Base-by-base conservation (phyloP, 129 eudicot genomes). In the Mikania micrantha region DNA sequence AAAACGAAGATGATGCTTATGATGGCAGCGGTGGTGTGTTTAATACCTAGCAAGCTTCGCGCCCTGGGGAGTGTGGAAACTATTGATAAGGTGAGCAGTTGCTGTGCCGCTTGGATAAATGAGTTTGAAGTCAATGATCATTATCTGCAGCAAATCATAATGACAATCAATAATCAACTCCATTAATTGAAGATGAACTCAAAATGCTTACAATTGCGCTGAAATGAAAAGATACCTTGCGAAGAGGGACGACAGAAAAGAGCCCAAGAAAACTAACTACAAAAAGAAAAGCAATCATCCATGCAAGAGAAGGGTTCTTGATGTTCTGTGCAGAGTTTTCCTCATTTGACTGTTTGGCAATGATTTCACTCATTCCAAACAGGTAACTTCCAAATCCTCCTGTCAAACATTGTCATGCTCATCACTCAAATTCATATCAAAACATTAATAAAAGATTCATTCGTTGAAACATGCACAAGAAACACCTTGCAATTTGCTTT, bases 11-110 rank as follows among this genome's bases (percentile, higher is more conserved):
- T 44, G 48, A 11, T 41, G 47, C 5, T 42, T 4, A 5, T 16
- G 22, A 4, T 45, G 22, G 45, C 10, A n/a, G 22, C 59, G 32
- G 2, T 32, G 16, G 22, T 19, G 42, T 25, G 5, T 27, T 35
- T 27, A 2, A 54, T 75, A 92, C 98, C 83, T 92, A 21, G 96
- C 98, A 67, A 88, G 78, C 71, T 76, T 88, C 69, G 96, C 95
- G 16, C 98, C 96, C 80, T 74, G 88, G 44, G 98, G 98, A 66
- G 98, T 88, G 85, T 92, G 98, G 79, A 92, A 92, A 84, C 98
- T 92, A 67, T 92, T 88, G 77, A 92, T 92, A 29, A 92, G 91
- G 71, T 85, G 90, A 64, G 98, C 96, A 10, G 96, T 92, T 67
- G 96, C 96, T 4, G 96, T 88, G 56, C 98, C 98, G 61, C 98